Percentiles rank a stretch among this genome's conserved stretches.
These are phyloP conservation scores for Moesziomyces globuligerus DNA, from an alignment of 1,284 basidiomycete genomes.

Conservation along the genomic window DNA sequence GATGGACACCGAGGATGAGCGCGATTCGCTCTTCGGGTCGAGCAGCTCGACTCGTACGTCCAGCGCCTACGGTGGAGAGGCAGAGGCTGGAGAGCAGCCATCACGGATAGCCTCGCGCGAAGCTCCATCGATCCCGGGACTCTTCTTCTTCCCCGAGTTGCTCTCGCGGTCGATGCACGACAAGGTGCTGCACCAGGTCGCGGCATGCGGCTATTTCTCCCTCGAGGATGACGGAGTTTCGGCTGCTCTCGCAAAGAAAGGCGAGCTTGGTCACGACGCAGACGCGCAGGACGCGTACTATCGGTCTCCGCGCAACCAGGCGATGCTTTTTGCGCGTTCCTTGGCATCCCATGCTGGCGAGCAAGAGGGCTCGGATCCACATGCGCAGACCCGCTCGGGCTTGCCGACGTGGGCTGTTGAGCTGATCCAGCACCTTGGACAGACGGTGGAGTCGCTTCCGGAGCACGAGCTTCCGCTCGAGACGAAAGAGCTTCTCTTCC, in stretches of 20 bases:
- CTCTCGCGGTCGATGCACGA: slow-evolving; percentile 22
- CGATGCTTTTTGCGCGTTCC: slow-evolving; percentile 45
- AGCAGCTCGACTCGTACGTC: too few species aligned
- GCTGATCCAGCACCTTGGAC: slow-evolving; percentile 18
- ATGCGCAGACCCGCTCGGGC: slow-evolving; percentile 9
- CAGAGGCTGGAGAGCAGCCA: not conserved
- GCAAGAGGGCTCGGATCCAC: not conserved
- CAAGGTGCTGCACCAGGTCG: slow-evolving; percentile 19
- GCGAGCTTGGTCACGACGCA: not conserved
- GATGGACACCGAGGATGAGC: slow-evolving; percentile 13
- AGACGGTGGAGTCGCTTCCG: slow-evolving; percentile 1
- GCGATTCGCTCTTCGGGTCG: slow-evolving; percentile 39
- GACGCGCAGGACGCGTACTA: not conserved
- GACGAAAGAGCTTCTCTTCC: slow-evolving; percentile 25
- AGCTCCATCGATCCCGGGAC: slow-evolving; percentile 18
- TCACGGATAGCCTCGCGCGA: slow-evolving; percentile 14
- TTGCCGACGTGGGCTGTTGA: slow-evolving; percentile 34
- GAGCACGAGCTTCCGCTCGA: not conserved
- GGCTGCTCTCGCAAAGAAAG: too few species aligned
- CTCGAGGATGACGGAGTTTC: slow-evolving; percentile 1
- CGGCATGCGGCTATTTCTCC: slow-evolving; percentile 39
- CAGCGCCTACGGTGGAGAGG: not conserved
- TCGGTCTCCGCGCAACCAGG: slow-evolving; percentile 31
- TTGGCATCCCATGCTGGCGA: not conserved
- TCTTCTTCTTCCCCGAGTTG: slow-evolving; percentile 38